phyloP scores from a whole-genome alignment of 495 filamentous ascomycete genomes.

The Coniosporium apollinis region DNA sequence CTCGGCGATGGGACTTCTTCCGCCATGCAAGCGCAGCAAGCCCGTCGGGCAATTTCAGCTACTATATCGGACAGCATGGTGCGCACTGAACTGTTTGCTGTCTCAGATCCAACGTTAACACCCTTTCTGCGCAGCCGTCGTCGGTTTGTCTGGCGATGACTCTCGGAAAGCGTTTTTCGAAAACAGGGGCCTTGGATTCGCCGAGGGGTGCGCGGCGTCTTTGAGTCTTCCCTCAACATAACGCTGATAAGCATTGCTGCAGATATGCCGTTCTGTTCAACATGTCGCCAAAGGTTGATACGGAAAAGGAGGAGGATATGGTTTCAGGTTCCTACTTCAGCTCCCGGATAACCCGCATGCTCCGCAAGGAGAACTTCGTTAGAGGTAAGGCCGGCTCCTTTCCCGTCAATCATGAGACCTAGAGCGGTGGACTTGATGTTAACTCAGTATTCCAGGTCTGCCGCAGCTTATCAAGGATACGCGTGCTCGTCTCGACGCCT shows the following conservation, averaged over 20 bases:
- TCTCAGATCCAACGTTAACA: no score
- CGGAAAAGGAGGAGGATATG: not conserved
- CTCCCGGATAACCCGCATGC: slow-evolving; percentile 3
- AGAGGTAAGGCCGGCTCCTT: not conserved
- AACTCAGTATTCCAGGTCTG: slow-evolving; percentile 14
- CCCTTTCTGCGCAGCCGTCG: no score
- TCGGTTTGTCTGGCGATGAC: slow-evolving; percentile 25
- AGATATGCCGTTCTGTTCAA: slow-evolving; percentile 13
- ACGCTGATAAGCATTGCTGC: not conserved
- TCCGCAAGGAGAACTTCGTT: not conserved
- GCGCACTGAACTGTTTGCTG: no score
- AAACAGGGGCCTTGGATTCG: slow-evolving; percentile 24
- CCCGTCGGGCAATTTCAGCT: slow-evolving; percentile 29
- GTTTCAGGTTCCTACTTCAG: slow-evolving; percentile 4
- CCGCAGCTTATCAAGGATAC: slow-evolving; percentile 20
- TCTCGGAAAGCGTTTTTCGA: slow-evolving; percentile 29
- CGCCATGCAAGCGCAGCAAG: not conserved
- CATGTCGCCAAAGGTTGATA: slow-evolving; percentile 3
- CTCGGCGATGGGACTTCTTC: slow-evolving; percentile 14
- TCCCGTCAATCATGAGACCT: no score
- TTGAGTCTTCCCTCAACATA: not conserved
- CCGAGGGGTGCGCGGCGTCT: slow-evolving; percentile 20
- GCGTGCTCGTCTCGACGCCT: slow-evolving; percentile 12
- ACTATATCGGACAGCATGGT: slow-evolving; percentile 31
- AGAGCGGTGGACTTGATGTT: not conserved